Conservation (phyloP, 78 protist genomes). For the Guillardia theta region DNA sequence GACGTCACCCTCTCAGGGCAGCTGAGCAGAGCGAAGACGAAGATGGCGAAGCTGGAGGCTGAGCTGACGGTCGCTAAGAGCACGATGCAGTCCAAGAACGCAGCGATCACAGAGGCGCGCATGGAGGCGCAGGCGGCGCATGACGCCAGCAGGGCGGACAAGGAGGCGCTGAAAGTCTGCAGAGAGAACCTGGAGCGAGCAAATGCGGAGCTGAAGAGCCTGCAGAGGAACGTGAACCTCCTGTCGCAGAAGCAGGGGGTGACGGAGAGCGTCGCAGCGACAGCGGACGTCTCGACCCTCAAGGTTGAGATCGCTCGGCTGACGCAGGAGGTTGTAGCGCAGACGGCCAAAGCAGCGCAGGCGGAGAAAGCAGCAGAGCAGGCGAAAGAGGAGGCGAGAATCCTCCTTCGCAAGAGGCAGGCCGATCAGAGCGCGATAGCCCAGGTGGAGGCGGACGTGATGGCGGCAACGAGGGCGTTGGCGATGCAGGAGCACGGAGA, state of each 20-base stretch:
- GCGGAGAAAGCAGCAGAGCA: not conserved
- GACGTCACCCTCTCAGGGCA: conserved; percentile 10
- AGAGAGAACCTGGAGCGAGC: not conserved
- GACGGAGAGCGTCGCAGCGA: not conserved
- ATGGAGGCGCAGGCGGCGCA: not conserved
- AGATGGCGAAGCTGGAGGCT: conserved; percentile 5
- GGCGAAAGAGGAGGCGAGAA: not conserved
- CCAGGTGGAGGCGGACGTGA: not conserved
- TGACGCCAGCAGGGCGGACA: not conserved
- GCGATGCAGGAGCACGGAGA: not conserved
- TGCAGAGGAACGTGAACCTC: not conserved
- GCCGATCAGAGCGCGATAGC: conserved; percentile 7
- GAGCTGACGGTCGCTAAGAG: not conserved
- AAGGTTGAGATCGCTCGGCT: not conserved
- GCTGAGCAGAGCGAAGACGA: not conserved
- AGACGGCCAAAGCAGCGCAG: not conserved
- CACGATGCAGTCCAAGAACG: not conserved
- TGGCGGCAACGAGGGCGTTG: not conserved
- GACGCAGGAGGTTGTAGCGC: not conserved
- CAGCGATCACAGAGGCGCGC: not conserved
- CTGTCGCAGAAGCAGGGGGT: not conserved
- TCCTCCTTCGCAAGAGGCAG: not conserved
- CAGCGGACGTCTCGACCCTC: not conserved
- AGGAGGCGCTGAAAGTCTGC: not conserved
- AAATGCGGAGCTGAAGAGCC: not conserved